Percentiles rank a stretch among this genome's conserved stretches.
phyloP scores from a whole-genome alignment of 495 filamentous ascomycete species.

The Aspergillus hancockii region DNA sequence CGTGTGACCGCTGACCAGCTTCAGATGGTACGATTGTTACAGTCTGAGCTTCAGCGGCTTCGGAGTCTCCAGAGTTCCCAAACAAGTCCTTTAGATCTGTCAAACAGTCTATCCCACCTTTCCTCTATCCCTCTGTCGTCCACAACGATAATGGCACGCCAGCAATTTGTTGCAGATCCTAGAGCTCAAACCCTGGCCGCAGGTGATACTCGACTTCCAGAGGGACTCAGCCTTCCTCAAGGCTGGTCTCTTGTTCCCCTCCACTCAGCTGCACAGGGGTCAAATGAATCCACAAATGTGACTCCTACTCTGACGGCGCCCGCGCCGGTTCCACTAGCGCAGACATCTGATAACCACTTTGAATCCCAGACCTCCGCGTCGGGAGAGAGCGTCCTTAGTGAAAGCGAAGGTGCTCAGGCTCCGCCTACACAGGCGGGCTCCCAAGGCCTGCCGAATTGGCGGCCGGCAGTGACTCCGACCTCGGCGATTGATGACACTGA shows the following conservation, averaged over 20 bases:
- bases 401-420: neutral
- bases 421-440: conserved; percentile 1
- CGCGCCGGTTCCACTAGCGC: conserved; percentile 3
- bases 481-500: conserved; percentile 23
- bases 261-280: conserved; percentile 45
- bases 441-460: conserved; percentile 21
- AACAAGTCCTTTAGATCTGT: conserved; percentile 24
- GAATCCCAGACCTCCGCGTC: neutral
- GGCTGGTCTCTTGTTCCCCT: conserved; percentile 78
- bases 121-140: conserved; percentile 24
- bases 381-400: neutral
- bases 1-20: conserved; percentile 58
- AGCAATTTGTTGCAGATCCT: conserved; percentile 37
- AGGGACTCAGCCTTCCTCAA: conserved; percentile 69
- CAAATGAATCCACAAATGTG: conserved; percentile 4
- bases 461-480: conserved; percentile 13
- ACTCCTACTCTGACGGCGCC: conserved; percentile 16
- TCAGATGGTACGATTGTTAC: conserved; percentile 54
- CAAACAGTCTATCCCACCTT: conserved; percentile 17
- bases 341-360: neutral
- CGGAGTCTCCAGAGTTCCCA: conserved; percentile 40
- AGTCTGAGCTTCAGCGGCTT: conserved; percentile 64
- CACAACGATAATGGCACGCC: conserved; percentile 18
- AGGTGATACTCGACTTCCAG: conserved; percentile 68
- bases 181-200: conserved; percentile 51